phyloP scores from a whole-genome alignment of 768 basidiomycete genomes.

The Gymnopilus junonius region DNA sequence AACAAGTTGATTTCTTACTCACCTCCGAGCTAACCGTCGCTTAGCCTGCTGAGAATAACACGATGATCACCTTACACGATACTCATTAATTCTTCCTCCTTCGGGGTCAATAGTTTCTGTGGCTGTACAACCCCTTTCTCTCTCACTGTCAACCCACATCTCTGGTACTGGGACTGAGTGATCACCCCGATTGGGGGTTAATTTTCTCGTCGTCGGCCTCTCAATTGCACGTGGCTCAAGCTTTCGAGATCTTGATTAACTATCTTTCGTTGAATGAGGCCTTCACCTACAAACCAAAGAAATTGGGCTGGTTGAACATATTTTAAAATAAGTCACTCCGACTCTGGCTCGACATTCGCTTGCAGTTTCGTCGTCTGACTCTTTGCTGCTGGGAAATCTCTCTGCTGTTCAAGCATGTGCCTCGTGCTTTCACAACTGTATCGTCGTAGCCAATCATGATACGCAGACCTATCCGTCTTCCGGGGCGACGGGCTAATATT shows the following conservation, averaged over 20 bases:
- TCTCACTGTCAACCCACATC: slow-evolving; percentile 19
- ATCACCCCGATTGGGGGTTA: slow-evolving; percentile 23
- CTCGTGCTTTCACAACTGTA: slow-evolving; percentile 12
- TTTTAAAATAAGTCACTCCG: slow-evolving; percentile 11
- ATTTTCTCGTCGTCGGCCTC: slow-evolving; percentile 26
- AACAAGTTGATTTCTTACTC: background rate
- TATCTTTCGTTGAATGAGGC: slow-evolving; percentile 7
- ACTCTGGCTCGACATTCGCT: slow-evolving; percentile 18
- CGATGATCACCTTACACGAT: slow-evolving; percentile 2
- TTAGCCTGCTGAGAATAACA: slow-evolving; percentile 12
- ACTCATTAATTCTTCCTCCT: slow-evolving; percentile 6
- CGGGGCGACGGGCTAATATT: slow-evolving; percentile 6
- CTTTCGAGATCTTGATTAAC: slow-evolving; percentile 19
- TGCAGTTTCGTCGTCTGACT: slow-evolving; percentile 23
- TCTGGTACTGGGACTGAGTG: slow-evolving; percentile 12
- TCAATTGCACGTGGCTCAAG: slow-evolving; percentile 26
- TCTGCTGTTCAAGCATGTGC: slow-evolving; percentile 12
- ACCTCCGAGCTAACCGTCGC: slow-evolving; percentile 3
- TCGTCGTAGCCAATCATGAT: slow-evolving; percentile 16
- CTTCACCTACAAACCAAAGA: slow-evolving; percentile 9
- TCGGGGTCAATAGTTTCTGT: slow-evolving; percentile 14
- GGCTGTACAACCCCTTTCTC: slow-evolving; percentile 17
- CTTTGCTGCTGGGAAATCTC: slow-evolving; percentile 17
- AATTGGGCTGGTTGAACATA: slow-evolving; percentile 13
- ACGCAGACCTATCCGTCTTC: slow-evolving; percentile 18